Base-by-base conservation (phyloP, 768 basidiomycete species). In the Suillus placidus region DNA sequence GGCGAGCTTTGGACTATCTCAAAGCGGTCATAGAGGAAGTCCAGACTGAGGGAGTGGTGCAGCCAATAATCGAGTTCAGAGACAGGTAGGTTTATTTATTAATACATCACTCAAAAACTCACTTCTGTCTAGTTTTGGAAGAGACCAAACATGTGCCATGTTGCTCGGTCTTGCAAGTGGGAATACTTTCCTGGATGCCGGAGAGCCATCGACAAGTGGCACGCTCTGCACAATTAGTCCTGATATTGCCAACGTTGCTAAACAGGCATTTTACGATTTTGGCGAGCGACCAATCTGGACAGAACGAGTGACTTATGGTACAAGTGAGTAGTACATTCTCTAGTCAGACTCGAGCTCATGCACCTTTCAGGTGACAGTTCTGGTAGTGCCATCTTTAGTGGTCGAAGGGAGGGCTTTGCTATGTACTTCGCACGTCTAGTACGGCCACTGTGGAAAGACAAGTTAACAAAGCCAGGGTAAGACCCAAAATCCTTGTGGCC, bases 61-160 rank as follows among this genome's bases (percentile, higher is more conserved):
- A 92, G 71, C 85, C 92, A n/a, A 88, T 95, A 63, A 86, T 90
- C 45, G 88, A 91, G 63, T 95, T 96, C 73, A 83, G 90, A 61
- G 90, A 94, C 70, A 92, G 88, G 95, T 89, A 69, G 64, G 80
- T 67, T 45, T 61, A 63, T 47, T 26, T 61, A 12, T 18, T 47
- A 32, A 34, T 62, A n/a, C 6, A 34, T 55, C 55, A 37, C 38
- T 1, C 35, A 32, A 34, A 51, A 18, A 55, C 63, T 68, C 37
- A 71, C 51, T 18, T 56, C 34, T 60, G 26, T 66, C 20, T 70
- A 97, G 95, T 73, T 97, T 92, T 75, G 95, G 95, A 55, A 86
- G 94, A 62, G 93, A 95, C 74, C 93, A 97, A 72, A 91, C 93
- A 4, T 96, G 94, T 71, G 90, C 93, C 6, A 96, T 97, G 92